Conservation (phyloP, 2,329 filamentous ascomycete genomes). For the Trichoderma asperellum region DNA sequence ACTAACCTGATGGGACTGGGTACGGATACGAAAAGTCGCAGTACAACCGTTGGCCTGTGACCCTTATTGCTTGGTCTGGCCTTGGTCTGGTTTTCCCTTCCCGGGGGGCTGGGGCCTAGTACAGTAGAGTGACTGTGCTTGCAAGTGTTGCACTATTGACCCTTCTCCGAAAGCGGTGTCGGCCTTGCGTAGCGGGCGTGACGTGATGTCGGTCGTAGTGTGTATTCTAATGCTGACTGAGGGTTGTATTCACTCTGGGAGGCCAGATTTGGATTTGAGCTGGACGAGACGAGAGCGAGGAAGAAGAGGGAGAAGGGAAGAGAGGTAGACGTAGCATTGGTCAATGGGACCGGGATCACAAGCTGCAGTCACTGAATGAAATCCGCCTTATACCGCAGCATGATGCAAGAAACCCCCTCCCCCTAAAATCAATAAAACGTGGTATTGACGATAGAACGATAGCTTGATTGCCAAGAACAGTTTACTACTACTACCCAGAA, state of each 20-base stretch:
- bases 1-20: not conserved
- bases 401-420: not conserved
- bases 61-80: not conserved
- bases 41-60: not conserved
- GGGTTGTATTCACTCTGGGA: not conserved
- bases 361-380: not conserved
- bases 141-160: not conserved
- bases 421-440: not conserved
- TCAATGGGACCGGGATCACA: not conserved
- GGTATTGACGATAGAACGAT: not conserved
- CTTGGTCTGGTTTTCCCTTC: not conserved
- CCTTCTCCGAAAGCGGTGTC: conserved; percentile 11
- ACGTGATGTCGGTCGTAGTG: not conserved
- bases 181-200: not conserved
- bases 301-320: not conserved
- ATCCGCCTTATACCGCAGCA: not conserved
- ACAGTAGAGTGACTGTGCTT: not conserved
- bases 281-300: not conserved
- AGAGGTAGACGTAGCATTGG: not conserved
- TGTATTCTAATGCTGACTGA: not conserved
- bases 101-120: not conserved
- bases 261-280: not conserved
- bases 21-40: not conserved
- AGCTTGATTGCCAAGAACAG: not conserved
- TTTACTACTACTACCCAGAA: not conserved